A percentile compares a stretch with the other conserved stretches of the same genome.
Conservation (phyloP, 2,329 filamentous ascomycete genomes). For the Ophiostoma himal-ulmi region DNA sequence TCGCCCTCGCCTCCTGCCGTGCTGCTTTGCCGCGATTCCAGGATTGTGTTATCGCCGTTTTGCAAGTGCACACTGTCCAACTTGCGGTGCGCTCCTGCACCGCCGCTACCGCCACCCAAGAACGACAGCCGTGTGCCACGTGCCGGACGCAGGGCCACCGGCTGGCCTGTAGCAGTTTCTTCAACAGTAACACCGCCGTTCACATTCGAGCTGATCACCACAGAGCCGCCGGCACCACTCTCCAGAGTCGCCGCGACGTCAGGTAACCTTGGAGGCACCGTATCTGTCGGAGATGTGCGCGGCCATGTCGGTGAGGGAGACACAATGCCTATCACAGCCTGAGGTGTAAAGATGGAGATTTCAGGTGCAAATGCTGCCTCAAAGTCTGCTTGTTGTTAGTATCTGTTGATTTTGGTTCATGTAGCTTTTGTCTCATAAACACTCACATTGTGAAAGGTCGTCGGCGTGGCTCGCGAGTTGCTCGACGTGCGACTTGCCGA, state of each 20-base stretch:
- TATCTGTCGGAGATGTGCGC: slow-evolving; percentile 42
- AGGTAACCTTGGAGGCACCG: slow-evolving; percentile 29
- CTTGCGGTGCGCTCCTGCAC: slow-evolving; percentile 27
- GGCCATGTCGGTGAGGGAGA: slow-evolving; percentile 43
- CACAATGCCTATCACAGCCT: slow-evolving; percentile 35
- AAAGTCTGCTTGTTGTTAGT: slow-evolving; percentile 44
- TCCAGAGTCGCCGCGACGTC: slow-evolving; percentile 35
- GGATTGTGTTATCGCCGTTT: not conserved
- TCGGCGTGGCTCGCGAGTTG: slow-evolving; percentile 51
- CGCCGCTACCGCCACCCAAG: slow-evolving; percentile 42
- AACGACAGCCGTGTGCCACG: slow-evolving; percentile 53
- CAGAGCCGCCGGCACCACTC: slow-evolving; percentile 27
- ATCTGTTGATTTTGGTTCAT: not conserved
- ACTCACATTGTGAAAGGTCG: slow-evolving; percentile 61
- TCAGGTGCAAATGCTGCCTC: slow-evolving; percentile 59
- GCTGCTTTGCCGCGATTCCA: slow-evolving; percentile 23
- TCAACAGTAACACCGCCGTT: slow-evolving; percentile 31
- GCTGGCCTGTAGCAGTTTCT: slow-evolving; percentile 46
- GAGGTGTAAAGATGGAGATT: slow-evolving; percentile 54
- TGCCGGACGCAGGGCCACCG: slow-evolving; percentile 45
- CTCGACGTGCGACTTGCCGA: slow-evolving; percentile 58
- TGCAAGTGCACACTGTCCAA: slow-evolving; percentile 23
- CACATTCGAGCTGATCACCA: slow-evolving; percentile 19
- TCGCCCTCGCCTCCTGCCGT: slow-evolving; percentile 29
- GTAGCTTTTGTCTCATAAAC: not conserved